These are phyloP conservation scores for Solanum arcanum DNA, from an alignment of 257 asterid genomes.

Conservation along the genomic window DNA sequence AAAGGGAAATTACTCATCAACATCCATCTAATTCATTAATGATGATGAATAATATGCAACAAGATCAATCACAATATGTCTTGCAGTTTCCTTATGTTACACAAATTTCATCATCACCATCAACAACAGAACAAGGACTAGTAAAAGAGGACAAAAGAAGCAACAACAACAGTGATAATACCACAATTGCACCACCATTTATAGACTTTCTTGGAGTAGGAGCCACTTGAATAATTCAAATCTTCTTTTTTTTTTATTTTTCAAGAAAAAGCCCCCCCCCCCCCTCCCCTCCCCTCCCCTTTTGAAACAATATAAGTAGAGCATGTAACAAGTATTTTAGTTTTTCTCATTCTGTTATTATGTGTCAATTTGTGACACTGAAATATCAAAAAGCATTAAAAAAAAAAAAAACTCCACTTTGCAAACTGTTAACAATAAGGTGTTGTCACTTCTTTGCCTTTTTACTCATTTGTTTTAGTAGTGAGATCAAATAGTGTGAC, in stretches of 20 bases:
- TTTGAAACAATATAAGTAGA: background rate
- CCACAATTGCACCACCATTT: constrained; percentile 39
- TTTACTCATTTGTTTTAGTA: background rate
- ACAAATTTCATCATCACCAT: constrained; percentile 6
- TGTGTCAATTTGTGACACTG: constrained; percentile 16
- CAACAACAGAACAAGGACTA: background rate
- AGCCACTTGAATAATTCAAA: constrained; percentile 31
- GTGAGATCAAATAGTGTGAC: background rate
- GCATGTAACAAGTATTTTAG: background rate
- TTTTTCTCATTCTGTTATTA: background rate
- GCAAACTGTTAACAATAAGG: background rate
- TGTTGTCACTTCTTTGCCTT: background rate
- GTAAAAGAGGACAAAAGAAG: constrained; percentile 22
- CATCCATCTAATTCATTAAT: background rate
- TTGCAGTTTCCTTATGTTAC: constrained; percentile 7
- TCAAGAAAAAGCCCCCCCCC: background rate
- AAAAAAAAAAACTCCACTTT: background rate
- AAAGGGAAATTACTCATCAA: constrained; percentile 8
- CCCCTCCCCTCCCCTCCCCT: background rate
- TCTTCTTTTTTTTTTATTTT: no score
- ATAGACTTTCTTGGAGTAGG: constrained; percentile 97
- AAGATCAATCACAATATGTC: constrained; percentile 14
- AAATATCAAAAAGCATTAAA: constrained; percentile 1
- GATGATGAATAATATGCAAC: constrained; percentile 9
- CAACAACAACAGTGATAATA: constrained; percentile 1